A percentile compares a stretch with the other conserved stretches of the same genome.
phyloP scores from a whole-genome alignment of 2,329 filamentous ascomycete genomes.

The Didymella arachidicola region DNA sequence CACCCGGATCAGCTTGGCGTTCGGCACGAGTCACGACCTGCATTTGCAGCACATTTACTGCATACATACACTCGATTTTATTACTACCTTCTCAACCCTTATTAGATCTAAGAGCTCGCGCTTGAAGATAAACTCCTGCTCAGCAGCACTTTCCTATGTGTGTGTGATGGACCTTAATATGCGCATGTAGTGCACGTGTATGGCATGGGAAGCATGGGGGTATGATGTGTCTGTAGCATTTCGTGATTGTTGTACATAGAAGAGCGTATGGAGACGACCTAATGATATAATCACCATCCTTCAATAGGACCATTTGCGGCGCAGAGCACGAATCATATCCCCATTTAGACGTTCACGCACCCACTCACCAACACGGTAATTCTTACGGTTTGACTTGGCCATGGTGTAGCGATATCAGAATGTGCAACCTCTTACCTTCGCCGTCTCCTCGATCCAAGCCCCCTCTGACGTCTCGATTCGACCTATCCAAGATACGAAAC shows the following conservation, averaged over 20 bases:
- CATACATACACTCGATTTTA: constrained; percentile 25
- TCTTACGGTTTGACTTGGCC: not conserved
- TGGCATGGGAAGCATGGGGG: not conserved
- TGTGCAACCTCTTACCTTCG: not conserved
- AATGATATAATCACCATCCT: constrained; percentile 10
- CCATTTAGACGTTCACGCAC: not conserved
- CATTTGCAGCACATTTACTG: constrained; percentile 28
- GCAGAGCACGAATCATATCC: not conserved
- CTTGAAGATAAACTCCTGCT: constrained; percentile 23
- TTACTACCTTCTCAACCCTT: not conserved
- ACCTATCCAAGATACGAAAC: not conserved
- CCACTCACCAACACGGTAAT: not conserved
- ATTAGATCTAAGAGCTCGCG: constrained; percentile 46
- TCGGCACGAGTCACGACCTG: constrained; percentile 41
- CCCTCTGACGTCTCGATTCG: too few species aligned
- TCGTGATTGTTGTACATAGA: constrained; percentile 11
- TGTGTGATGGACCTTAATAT: not conserved
- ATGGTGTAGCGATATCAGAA: not conserved
- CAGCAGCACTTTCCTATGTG: constrained; percentile 11
- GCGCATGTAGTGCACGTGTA: constrained; percentile 1
- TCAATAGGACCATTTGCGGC: not conserved
- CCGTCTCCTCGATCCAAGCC: not conserved
- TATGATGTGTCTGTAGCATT: constrained; percentile 12
- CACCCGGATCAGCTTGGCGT: constrained; percentile 15
- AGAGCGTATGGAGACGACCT: constrained; percentile 8